Conservation (phyloP, 108 stramenopile genomes). For the Skeletonema costatum region DNA sequence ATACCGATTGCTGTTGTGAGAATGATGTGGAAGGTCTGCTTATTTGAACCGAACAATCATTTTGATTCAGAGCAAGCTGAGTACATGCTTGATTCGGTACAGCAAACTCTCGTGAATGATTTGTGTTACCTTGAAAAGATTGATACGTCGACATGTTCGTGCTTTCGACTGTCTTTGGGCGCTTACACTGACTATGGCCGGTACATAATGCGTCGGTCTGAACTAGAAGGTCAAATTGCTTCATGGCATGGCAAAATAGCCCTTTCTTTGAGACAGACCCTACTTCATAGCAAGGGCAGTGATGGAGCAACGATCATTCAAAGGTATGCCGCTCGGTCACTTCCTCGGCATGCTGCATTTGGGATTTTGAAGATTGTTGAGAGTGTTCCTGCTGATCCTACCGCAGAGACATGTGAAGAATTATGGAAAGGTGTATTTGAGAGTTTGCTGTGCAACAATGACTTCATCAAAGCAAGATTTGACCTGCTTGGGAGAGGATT, state of each 20-base stretch:
- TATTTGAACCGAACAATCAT: constrained; percentile 15
- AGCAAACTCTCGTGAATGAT: constrained; percentile 33
- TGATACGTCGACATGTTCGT: constrained; percentile 15
- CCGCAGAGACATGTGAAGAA: background rate
- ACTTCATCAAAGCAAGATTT: constrained; percentile 16
- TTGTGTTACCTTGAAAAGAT: constrained; percentile 25
- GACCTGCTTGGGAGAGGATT: constrained; percentile 27
- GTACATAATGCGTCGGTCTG: constrained; percentile 26
- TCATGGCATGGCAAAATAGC: constrained; percentile 40
- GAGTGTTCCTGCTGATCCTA: constrained; percentile 1
- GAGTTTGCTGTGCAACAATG: constrained; percentile 25
- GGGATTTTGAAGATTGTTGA: constrained; percentile 19
- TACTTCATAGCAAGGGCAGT: constrained; percentile 14
- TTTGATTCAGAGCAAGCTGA: constrained; percentile 9
- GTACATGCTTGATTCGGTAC: constrained; percentile 22
- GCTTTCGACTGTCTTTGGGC: constrained; percentile 27
- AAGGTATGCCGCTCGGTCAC: constrained; percentile 32
- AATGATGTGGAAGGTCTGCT: constrained; percentile 28
- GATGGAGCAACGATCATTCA: constrained; percentile 16
- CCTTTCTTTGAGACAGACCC: constrained; percentile 6
- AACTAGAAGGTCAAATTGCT: constrained; percentile 10
- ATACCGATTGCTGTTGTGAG: constrained; percentile 38
- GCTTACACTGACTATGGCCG: constrained; percentile 37
- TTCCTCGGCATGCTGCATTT: constrained; percentile 33
- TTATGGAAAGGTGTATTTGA: constrained; percentile 23